A percentile compares a stretch with the other conserved stretches of the same genome.
Conservation (phyloP, 306 rosid species). For the Dalbergia oliveri region DNA sequence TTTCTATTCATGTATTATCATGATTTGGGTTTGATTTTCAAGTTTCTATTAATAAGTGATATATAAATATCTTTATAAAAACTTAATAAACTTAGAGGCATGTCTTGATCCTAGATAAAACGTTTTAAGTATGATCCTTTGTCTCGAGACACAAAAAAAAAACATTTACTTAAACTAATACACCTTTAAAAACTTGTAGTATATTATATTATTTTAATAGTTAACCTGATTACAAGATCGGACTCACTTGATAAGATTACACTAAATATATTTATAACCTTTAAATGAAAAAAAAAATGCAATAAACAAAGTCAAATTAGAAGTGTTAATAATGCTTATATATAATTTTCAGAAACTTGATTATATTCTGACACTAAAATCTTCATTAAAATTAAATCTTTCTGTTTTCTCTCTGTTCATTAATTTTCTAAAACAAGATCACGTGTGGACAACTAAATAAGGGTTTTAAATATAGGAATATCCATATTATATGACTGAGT, state of each 20-base stretch:
- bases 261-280: no score
- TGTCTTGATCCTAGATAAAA: no score
- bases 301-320: background rate
- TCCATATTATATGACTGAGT: background rate
- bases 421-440: background rate
- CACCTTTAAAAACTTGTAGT: background rate
- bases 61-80: no score
- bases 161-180: background rate
- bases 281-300: background rate
- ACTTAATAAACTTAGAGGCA: no score
- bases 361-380: background rate
- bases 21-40: no score
- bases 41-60: no score
- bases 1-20: no score
- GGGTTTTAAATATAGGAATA: background rate
- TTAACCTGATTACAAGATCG: background rate
- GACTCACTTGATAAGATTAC: no score
- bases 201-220: background rate
- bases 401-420: background rate
- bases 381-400: background rate
- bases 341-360: background rate
- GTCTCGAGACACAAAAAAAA: background rate
- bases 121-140: background rate
- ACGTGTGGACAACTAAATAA: background rate
- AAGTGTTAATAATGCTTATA: background rate